These are phyloP conservation scores for Sporothrix globosa DNA, from an alignment of 2,329 filamentous ascomycete genomes.

Conservation along the genomic window DNA sequence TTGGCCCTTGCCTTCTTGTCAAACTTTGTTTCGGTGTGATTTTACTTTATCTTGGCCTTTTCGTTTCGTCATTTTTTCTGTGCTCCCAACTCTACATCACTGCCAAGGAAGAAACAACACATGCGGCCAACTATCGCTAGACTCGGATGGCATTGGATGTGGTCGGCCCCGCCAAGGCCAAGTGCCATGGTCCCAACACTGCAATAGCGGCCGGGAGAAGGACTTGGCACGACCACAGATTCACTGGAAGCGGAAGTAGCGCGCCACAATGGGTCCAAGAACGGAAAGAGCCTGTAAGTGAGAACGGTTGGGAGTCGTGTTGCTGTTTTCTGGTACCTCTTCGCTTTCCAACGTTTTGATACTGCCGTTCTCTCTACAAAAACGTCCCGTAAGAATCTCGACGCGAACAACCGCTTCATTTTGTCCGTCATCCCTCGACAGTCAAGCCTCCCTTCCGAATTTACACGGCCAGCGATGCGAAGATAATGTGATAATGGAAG, in stretches of 20 bases:
- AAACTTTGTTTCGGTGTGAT: too few species aligned
- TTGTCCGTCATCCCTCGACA: background rate
- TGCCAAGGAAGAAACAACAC: background rate
- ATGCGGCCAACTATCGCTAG: slow-evolving; percentile 6
- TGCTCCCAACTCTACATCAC: background rate
- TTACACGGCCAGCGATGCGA: background rate
- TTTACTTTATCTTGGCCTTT: background rate
- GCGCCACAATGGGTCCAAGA: background rate
- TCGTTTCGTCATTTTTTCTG: background rate
- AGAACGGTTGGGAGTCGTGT: background rate
- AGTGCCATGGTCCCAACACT: background rate
- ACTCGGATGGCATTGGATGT: too few species aligned
- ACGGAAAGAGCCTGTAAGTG: background rate
- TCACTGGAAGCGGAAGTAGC: background rate
- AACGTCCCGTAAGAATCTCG: background rate
- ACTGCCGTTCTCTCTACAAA: background rate
- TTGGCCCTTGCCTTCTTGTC: background rate
- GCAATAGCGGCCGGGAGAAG: background rate
- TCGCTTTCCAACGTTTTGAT: background rate
- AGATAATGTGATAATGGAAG: background rate
- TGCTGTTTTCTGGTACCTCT: background rate
- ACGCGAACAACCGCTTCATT: slow-evolving; percentile 1
- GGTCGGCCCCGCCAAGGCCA: too few species aligned
- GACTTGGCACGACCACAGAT: slow-evolving; percentile 9
- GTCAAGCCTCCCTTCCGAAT: background rate